Conservation (phyloP, 805 yeast species). For the Candida argentea region DNA sequence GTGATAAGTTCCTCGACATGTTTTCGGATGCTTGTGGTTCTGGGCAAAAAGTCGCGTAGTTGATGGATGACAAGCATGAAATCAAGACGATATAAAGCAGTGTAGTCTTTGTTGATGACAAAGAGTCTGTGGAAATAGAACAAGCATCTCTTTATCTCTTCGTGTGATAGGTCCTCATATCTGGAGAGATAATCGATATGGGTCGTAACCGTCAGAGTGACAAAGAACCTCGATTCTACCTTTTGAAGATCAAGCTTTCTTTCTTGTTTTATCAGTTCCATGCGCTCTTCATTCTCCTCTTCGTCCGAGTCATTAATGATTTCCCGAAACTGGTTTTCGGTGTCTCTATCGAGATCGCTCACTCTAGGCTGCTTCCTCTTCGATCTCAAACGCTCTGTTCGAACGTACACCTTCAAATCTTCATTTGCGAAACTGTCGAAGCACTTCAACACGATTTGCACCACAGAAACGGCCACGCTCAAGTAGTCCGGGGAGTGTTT, state of each 20-base stretch:
- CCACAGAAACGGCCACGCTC: constrained; percentile 50
- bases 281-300: constrained; percentile 18
- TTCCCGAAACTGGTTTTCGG: constrained; percentile 15
- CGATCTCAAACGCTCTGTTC: constrained; percentile 30
- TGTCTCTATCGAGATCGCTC: constrained; percentile 14
- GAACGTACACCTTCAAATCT: constrained; percentile 40
- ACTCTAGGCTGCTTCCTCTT: constrained; percentile 15
- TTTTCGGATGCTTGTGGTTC: constrained; percentile 34
- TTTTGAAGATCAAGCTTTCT: constrained; percentile 35
- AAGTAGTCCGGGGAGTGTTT: constrained; percentile 56
- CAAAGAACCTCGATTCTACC: constrained; percentile 38
- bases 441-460: constrained; percentile 54
- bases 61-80: constrained; percentile 53
- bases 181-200: constrained; percentile 53
- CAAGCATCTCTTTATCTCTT: constrained; percentile 52
- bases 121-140: constrained; percentile 65
- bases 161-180: constrained; percentile 51
- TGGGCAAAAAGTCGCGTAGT: constrained; percentile 37
- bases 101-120: constrained; percentile 46
- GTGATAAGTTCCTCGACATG: constrained; percentile 58
- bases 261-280: constrained; percentile 30
- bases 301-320: constrained; percentile 23
- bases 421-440: constrained; percentile 58
- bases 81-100: constrained; percentile 60
- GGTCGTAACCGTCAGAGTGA: constrained; percentile 52